These are phyloP conservation scores for Cadophora gregata DNA, from an alignment of 2,329 filamentous ascomycete genomes.

Conservation along the genomic window DNA sequence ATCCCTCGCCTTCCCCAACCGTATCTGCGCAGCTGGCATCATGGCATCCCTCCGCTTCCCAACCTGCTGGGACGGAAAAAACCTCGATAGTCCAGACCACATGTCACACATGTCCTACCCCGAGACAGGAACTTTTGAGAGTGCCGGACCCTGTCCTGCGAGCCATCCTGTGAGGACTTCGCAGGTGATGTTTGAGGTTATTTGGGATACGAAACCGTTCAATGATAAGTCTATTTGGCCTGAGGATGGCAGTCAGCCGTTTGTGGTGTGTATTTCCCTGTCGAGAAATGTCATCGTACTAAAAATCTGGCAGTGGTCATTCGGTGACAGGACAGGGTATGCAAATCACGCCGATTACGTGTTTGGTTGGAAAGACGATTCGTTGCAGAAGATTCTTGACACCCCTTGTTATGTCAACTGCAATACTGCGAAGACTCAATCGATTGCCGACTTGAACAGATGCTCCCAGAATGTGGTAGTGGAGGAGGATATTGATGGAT, in stretches of 20 bases:
- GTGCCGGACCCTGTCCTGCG: conserved; percentile 31
- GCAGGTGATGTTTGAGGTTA: conserved; percentile 56
- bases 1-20: conserved; percentile 47
- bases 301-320: conserved; percentile 45
- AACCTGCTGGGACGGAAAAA: conserved; percentile 59
- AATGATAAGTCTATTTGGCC: conserved; percentile 52
- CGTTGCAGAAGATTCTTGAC: conserved; percentile 56
- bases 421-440: conserved; percentile 51
- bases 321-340: conserved; percentile 52
- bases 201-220: conserved; percentile 53
- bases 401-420: conserved; percentile 55
- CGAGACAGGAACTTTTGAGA: conserved; percentile 34
- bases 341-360: conserved; percentile 60
- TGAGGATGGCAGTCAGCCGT: conserved; percentile 51
- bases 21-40: conserved; percentile 42
- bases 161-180: conserved; percentile 53
- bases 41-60: conserved; percentile 44
- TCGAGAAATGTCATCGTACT: not conserved
- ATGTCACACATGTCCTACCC: conserved; percentile 41
- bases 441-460: conserved; percentile 52
- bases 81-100: conserved; percentile 50
- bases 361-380: conserved; percentile 57
- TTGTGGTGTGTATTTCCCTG: conserved; percentile 37
- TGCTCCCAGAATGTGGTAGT: conserved; percentile 55
- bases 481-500: conserved; percentile 56